Percentiles rank a stretch among this genome's conserved stretches.
phyloP scores from a whole-genome alignment of 768 basidiomycete species.

The Inosperma sp. region DNA sequence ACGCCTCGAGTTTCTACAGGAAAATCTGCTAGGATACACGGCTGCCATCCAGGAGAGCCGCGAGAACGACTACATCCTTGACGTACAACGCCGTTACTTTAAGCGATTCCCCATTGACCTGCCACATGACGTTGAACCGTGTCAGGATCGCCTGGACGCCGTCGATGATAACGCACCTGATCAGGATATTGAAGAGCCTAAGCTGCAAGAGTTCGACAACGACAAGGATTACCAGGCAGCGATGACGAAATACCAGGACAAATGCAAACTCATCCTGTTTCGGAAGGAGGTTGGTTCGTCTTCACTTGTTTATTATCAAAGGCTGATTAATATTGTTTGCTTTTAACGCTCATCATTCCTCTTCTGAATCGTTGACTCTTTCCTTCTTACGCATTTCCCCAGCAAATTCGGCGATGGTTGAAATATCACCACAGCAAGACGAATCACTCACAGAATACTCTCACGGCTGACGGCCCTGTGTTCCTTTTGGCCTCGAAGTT shows the following conservation, averaged over 20 bases:
- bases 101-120: conserved; percentile 7
- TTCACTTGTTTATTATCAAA: no score
- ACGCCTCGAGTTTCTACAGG: conserved; percentile 1
- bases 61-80: background rate
- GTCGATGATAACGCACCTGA: conserved; percentile 8
- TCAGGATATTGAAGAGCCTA: background rate
- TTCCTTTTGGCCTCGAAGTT: no score
- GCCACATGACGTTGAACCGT: conserved; percentile 5
- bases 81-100: no score
- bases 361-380: no score
- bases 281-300: no score
- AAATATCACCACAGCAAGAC: no score
- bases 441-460: no score
- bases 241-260: background rate
- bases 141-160: background rate
- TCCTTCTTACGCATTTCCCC: no score
- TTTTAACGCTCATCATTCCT: no score
- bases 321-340: no score
- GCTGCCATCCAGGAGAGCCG: background rate
- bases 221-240: background rate
- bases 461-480: no score
- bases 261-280: background rate
- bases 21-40: conserved; percentile 1
- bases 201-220: background rate
- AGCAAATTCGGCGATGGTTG: no score